Evolutionary conservation across 202 grass and related monocot species (phyloP), one percentile per base, ranked within the genome.

Genomic region (Musa balbisiana): DNA sequence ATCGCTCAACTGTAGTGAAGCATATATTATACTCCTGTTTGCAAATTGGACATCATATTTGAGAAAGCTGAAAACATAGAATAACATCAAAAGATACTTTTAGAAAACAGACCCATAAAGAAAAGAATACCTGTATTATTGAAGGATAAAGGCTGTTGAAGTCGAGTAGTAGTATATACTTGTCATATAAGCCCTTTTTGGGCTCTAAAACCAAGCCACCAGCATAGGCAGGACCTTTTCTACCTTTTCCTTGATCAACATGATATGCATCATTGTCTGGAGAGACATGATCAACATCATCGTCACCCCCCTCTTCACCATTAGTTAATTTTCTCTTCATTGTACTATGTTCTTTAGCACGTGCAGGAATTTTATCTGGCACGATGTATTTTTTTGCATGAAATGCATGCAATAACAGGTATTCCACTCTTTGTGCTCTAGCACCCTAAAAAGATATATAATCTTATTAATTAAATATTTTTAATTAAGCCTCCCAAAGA

Each of bases 131-230:
- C 91, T 99, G 95, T 79, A 99, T 99, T 73, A 99, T 99, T 56
- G 95, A 99, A 85, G 95, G 95, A 74, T 99, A 99, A 71, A 99
- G 91, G 56, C 95, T 99, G 80, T 99, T 99, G 69, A 99, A 99
- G 80, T 99, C 95, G 24, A 99, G 85, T 76, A 99, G 91, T 54
- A 99, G 75, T 79, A 99, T 87, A 64, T 91, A 93, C 81, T 95
- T 99, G 82, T 99, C 95, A 82, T 99, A 99, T 73, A 99, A 80
- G 78, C 95, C 95, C 51, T 87, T 94, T 89, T 99, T 99, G 67
- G 95, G 95, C 76, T 99, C 91, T 85, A 99, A 92, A 83, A 99
- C 91, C 78, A 99, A 89, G 6, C 95, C 95, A 80, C 95, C 95
- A 72, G 95, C 84, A 84, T 99, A 99, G 60, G 91, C 86, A 84